Evolutionary conservation across 108 stramenopile genomes (phyloP), one percentile per base, ranked within the genome.

Genomic region (Skeletonema menzelii): DNA sequence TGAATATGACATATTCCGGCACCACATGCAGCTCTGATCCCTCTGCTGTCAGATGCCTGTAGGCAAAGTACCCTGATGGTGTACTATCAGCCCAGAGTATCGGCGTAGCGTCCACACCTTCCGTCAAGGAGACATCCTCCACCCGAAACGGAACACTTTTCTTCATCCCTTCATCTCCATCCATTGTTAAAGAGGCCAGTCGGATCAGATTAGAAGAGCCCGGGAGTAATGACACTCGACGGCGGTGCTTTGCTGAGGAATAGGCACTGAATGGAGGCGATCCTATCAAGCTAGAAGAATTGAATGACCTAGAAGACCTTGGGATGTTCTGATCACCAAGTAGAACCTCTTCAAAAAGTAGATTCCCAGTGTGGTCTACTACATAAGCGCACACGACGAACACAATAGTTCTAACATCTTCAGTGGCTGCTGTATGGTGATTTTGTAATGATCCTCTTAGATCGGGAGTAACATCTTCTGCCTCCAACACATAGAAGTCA

Each of bases 1-100:
- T 95, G 70, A 88, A 95, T 3, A 95, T 77, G 47, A 93, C 73
- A 59, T 84, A 95, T 67, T 95, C 94, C 10, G 94, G 94, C 11
- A 95, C 74, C 40, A 95, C 68, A 59, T 95, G 94, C 24, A 95
- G 53, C 61, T 92, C 89, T 7, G 85, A 80, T 60, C 92, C 91
- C 47, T 89, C 82, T 8, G 84, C 72, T 13, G 89, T 72, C 4
- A 95, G 75, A 19, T 72, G 60, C 38, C 91, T 84, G 55, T 95
- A 95, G 5, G 88, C 90, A 77, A 87, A 92, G 70, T 83, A 89
- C 14, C 89, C 87, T 27, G 90, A 88, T 10, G 58, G 69, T 27
- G 76, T 67, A 17, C 42, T 72, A 30, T 90, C 84, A 37, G 87
- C 85, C 94, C 94, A 95, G 3, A 74, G 32, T 37, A 95, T 80